phyloP scores from a whole-genome alignment of 768 basidiomycete genomes.

The Pholiota conissans region DNA sequence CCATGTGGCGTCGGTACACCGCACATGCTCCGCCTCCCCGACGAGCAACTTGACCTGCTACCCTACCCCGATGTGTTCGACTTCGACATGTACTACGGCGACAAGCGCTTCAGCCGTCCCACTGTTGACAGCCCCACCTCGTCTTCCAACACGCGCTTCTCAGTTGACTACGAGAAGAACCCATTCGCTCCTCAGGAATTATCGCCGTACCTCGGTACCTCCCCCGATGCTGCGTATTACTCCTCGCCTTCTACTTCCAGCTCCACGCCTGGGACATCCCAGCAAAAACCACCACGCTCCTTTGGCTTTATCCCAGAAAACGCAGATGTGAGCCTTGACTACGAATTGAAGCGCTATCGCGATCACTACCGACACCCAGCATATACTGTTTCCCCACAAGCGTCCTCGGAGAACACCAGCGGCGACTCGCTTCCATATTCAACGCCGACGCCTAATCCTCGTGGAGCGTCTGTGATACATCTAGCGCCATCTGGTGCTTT shows the following conservation, averaged over 20 bases:
- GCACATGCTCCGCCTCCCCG: background rate
- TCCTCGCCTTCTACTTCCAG: too few species aligned
- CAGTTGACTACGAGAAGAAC: too few species aligned
- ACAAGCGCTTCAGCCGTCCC: too few species aligned
- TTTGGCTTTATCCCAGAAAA: slow-evolving; percentile 7
- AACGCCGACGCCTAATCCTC: slow-evolving; percentile 2
- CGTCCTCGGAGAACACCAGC: background rate
- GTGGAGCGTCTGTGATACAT: background rate
- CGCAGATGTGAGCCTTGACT: background rate
- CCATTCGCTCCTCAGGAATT: too few species aligned
- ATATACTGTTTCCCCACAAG: slow-evolving; percentile 7
- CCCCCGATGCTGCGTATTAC: too few species aligned
- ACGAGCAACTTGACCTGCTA: background rate
- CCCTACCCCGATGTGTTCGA: background rate
- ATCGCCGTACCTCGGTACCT: too few species aligned
- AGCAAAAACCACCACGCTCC: too few species aligned
- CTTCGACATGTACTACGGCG: too few species aligned
- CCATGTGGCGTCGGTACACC: too few species aligned
- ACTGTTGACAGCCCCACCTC: too few species aligned
- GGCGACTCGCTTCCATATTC: background rate
- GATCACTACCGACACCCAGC: slow-evolving; percentile 14
- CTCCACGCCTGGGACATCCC: too few species aligned
- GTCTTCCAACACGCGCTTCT: too few species aligned
- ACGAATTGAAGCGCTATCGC: slow-evolving; percentile 10
- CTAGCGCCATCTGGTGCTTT: background rate